Conservation (phyloP, 371 early-diverging fungal species). For the Rhizopus stolonifer region DNA sequence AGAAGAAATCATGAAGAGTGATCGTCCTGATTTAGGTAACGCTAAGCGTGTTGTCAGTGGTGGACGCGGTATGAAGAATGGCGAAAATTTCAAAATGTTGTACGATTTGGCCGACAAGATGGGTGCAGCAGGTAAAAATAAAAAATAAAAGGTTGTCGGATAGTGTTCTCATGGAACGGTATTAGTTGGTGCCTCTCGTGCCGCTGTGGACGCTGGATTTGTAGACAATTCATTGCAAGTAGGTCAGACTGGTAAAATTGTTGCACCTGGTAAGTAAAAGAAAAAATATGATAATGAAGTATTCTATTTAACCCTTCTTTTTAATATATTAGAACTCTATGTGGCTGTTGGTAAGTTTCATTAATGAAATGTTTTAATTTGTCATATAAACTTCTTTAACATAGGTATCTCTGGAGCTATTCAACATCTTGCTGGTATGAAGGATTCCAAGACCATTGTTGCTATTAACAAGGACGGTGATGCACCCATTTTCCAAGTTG, state of each 20-base stretch:
- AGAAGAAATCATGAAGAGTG: conserved; percentile 91
- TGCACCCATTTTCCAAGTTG: conserved; percentile 97
- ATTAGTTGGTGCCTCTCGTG: conserved; percentile 98
- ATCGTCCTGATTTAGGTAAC: conserved; percentile 90
- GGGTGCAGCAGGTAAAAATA: conserved; percentile 83
- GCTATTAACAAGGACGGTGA: conserved; percentile 99
- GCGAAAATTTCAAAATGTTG: conserved; percentile 92
- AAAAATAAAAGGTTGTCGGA: conserved; percentile 26
- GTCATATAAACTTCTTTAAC: background rate
- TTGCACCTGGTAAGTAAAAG: conserved; percentile 79
- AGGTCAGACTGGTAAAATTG: conserved; percentile 98
- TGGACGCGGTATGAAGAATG: conserved; percentile 96
- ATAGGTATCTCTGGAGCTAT: conserved; percentile 96
- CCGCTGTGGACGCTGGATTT: conserved; percentile 97
- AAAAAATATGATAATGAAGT: background rate
- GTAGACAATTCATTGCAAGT: conserved; percentile 96
- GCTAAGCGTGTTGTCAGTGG: conserved; percentile 93
- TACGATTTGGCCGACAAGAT: conserved; percentile 94
- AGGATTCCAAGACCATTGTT: conserved; percentile 97
- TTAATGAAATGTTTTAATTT: too few species aligned
- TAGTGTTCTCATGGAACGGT: too few species aligned
- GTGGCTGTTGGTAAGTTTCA: conserved; percentile 85
- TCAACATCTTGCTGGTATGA: conserved; percentile 98
- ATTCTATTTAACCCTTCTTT: background rate
- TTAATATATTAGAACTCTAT: conserved; percentile 90